Base-by-base conservation (phyloP, 768 basidiomycete genomes). In the Xanthoconium stramineum region DNA sequence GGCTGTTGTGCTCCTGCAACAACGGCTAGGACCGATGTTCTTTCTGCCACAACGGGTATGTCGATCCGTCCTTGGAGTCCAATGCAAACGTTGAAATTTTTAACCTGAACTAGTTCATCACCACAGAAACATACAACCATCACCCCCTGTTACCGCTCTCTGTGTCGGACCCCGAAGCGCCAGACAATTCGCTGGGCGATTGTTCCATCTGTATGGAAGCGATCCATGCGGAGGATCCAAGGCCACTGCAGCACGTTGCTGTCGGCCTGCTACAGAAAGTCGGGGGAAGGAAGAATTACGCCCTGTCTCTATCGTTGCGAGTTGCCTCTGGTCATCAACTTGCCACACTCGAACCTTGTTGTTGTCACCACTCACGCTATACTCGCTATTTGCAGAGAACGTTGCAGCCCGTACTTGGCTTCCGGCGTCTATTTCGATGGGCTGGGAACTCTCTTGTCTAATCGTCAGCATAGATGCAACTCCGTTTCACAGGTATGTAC, bases 171-270 rank as follows among this genome's bases (percentile, higher is more conserved):
- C 68, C 87, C 0, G 91, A 94, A 68, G 79, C 88, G 3, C 85
- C 86, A 2, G 86, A 87, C 44, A 83, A 86, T 60, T 81, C 87
- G 3, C 74, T 92, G 17, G 92, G 90, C 8, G 91, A 95, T 66
- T 97, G 94, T 63, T 83, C 91, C 7, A 95, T 97, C 50, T 96
- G 94, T 65, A 94, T 96, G 91, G 94, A 96, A 55, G 80, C 84
- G 6, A 94, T 95, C 59, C 65, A 82, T 39, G 68, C 82, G 24
- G 80, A 84, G 43, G 73, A 79, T 43, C 65, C 72, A 7, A 64
- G 75, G 43, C 74, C 70, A 9, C 63, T 72, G 20, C 74, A 65
- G 24, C 71, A 69, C 39, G 68, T 72, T 19, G 65, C 72, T 19
- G 69, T 67, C 17, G 73, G 78, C 28, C 65, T 85, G 36, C 56